phyloP scores from a whole-genome alignment of 2,329 filamentous ascomycete species.

The Apiospora hydei region DNA sequence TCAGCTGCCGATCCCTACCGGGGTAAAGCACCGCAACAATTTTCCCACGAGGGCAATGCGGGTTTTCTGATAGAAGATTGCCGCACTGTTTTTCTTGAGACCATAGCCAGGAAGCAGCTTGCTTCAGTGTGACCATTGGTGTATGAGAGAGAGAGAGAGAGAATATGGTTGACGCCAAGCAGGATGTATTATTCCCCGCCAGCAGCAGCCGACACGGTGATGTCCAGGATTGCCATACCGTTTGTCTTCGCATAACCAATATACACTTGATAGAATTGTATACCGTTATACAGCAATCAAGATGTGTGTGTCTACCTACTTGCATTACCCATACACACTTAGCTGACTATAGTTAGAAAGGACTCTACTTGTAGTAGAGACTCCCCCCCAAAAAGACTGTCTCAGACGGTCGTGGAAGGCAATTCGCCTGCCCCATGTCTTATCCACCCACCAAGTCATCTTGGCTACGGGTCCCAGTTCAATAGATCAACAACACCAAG shows the following conservation, averaged over 20 bases:
- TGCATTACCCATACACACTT: no score
- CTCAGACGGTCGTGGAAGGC: background rate
- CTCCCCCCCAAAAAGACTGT: background rate
- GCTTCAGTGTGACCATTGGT: background rate
- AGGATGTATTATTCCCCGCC: no score
- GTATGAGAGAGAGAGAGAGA: no score
- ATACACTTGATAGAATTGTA: no score
- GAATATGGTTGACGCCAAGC: no score
- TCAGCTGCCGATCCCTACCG: background rate
- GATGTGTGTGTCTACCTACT: no score
- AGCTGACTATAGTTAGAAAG: background rate
- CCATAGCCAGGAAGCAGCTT: background rate
- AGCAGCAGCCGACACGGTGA: background rate
- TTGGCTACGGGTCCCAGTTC: slow-evolving; percentile 10
- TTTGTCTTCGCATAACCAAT: background rate
- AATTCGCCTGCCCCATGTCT: slow-evolving; percentile 12
- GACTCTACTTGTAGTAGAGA: background rate
- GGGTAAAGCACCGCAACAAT: background rate
- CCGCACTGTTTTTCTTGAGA: background rate
- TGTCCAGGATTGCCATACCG: background rate
- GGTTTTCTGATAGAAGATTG: background rate
- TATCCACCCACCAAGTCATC: slow-evolving; percentile 13
- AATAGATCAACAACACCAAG: slow-evolving; percentile 1
- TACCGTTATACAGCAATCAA: no score
- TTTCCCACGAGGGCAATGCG: background rate